Evolutionary conservation across 176 grass and related monocot genomes (phyloP), one percentile per base, ranked within the genome.

Genomic region (Puya raimondii): DNA sequence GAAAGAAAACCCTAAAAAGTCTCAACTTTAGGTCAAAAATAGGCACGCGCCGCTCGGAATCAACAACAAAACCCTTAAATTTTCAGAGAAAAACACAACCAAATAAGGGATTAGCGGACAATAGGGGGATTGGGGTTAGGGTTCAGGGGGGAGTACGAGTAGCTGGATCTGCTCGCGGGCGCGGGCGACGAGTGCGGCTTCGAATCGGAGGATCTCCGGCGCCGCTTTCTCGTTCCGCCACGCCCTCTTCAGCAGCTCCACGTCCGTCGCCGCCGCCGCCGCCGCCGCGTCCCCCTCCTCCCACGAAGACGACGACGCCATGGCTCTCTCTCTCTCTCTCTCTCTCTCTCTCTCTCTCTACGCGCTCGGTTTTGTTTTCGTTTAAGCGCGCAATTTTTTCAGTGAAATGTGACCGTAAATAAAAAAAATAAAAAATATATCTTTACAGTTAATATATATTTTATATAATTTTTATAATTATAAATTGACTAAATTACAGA

Each of bases 191-290:
- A 97, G 89, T 1, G 65, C 49, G 59, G 20, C 42, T 68, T 92
- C 79, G 71, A 97, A 97, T 70, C 33, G 64, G 65, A 97, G 89
- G 67, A 96, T 79, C 79, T 96, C 91, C 70, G 85, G 91, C 27
- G 87, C 53, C 13, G 85, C 87, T 79, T 96, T 96, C 87, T 96
- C 91, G 76, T 91, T 91, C 64, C 91, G 84, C 91, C 91, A 96
- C 22, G 85, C 87, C 23, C 79, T 74, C 77, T 87, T 90, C 3
- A 96, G 72, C 15, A 88, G 79, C 50, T 91, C 91, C 0, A 96
- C 91, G 76, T 96, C 91, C 4, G 86, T 86, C 15, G 76, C 77
- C 58, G 67, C 91, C 64, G 61, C 80, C 51, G 70, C 68, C 48
- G 52, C 63, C 22, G 79, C 66, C 13, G 42, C 51, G 0, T 76